Percentiles rank a stretch among this genome's conserved stretches.
Evolutionary conservation across 306 rosid genomes (phyloP).

Genomic region (Vicia faba): DNA sequence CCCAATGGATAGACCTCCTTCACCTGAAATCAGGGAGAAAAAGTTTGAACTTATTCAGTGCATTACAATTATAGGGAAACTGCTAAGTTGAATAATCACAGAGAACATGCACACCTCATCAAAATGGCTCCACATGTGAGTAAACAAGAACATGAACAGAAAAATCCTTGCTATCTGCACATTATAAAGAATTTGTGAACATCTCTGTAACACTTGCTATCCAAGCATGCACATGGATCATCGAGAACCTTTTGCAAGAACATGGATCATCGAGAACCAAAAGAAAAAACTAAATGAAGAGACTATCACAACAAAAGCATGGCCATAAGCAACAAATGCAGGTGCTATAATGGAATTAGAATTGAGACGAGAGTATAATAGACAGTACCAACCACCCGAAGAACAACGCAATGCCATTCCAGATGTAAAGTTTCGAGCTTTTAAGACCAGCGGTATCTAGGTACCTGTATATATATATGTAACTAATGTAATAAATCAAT

Average conservation of each 20-base stretch:
- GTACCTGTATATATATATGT: conserved; percentile 56
- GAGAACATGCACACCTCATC: conserved; percentile 65
- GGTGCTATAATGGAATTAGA: conserved; percentile 31
- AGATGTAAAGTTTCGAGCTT: conserved; percentile 61
- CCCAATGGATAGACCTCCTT: conserved; percentile 63
- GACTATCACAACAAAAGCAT: conserved; percentile 22
- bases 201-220: neutral
- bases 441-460: conserved; percentile 75
- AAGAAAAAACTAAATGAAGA: conserved; percentile 4
- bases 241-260: conserved; percentile 13
- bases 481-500: conserved; percentile 32
- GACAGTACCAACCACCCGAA: conserved; percentile 94
- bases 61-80: neutral
- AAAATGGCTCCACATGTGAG: conserved; percentile 73
- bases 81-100: conserved; percentile 21
- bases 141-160: conserved; percentile 69
- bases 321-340: conserved; percentile 28
- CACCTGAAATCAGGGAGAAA: conserved; percentile 52
- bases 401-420: conserved; percentile 82
- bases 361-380: conserved; percentile 37
- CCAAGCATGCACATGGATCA: conserved; percentile 1
- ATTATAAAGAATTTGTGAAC: conserved; percentile 11
- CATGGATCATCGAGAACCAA: conserved; percentile 14
- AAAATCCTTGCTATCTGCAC: conserved; percentile 82
- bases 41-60: conserved; percentile 19